Evolutionary conservation across 352 stramenopile genomes (phyloP).

Genomic region (Albugo candida): DNA sequence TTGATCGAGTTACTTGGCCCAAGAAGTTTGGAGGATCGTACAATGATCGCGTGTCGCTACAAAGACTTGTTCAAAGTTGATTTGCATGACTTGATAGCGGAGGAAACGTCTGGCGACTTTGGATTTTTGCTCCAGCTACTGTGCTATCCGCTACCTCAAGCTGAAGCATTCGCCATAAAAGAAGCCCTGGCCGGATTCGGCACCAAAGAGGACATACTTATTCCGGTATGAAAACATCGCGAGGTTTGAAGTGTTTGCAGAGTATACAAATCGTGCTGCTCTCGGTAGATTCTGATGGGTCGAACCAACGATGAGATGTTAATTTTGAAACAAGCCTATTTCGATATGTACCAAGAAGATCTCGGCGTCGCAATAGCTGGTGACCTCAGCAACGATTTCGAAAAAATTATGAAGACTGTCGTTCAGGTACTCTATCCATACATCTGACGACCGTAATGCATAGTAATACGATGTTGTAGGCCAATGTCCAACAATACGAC

Average conservation of each 20-base stretch:
- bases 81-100: constrained; percentile 37
- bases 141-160: constrained; percentile 32
- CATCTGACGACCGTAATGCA: constrained; percentile 7
- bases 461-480: not conserved
- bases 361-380: constrained; percentile 34
- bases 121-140: constrained; percentile 45
- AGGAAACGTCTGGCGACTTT: constrained; percentile 46
- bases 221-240: constrained; percentile 18
- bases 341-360: constrained; percentile 56
- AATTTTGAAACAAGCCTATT: constrained; percentile 56
- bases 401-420: constrained; percentile 33
- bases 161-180: constrained; percentile 45
- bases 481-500: constrained; percentile 22
- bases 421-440: constrained; percentile 22
- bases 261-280: too few relatives aligned
- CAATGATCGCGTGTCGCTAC: constrained; percentile 44
- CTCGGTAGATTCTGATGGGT: constrained; percentile 31
- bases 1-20: constrained; percentile 28
- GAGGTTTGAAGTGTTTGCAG: too few relatives aligned
- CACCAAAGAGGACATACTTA: constrained; percentile 46
- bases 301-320: constrained; percentile 54
- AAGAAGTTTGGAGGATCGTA: constrained; percentile 25
- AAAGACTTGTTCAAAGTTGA: constrained; percentile 35
- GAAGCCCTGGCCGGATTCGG: constrained; percentile 24
- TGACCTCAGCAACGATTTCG: constrained; percentile 45